Evolutionary conservation across 2,329 filamentous ascomycete genomes (phyloP), one percentile per base, ranked within the genome.

Genomic region (Cadophora malorum): DNA sequence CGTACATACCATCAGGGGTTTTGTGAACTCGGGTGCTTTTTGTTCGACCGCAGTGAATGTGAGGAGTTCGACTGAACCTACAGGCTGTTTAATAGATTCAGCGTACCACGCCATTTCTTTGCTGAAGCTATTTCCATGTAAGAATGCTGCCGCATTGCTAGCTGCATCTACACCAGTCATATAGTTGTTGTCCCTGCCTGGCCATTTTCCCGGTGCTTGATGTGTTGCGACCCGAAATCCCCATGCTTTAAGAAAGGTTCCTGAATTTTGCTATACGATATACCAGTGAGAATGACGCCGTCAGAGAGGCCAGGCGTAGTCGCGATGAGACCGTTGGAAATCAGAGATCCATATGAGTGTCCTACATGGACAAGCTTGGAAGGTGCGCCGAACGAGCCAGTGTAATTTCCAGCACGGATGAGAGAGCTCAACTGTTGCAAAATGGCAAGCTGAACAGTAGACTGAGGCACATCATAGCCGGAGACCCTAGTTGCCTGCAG

Each of bases 321-420:
- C 45, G 81, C 80, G 10, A 85, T 82, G 28, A 90, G 80, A 58
- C 78, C 82, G 76, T 86, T 88, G 3, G 83, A 85, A 70, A 88
- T 84, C 16, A 83, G 78, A 0, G 86, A 87, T 41, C 89, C 88
- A 71, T 88, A 90, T 0, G 85, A 88, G 79, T 91, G 88, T 12
- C 88, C 89, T 19, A 89, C 80, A 75, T 90, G 88, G n/a, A 87
- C 79, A 28, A 87, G 78, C 73, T 84, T 82, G 10, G 69, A 56
- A 14, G 76, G 66, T 63, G 63, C 65, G 72, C 74, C 63, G 38
- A 71, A 31, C 33, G 56, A 38, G 50, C 67, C 71, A 70, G 76
- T 69, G 69, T 75, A 67, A 62, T 72, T 70, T 64, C 69, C 70
- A 25, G 68, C 69, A 38, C 70, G 68, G 21, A 74, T 68, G 47